Conservation (phyloP, 495 filamentous ascomycete genomes). For the Pseudoneurospora amorphoporcata region DNA sequence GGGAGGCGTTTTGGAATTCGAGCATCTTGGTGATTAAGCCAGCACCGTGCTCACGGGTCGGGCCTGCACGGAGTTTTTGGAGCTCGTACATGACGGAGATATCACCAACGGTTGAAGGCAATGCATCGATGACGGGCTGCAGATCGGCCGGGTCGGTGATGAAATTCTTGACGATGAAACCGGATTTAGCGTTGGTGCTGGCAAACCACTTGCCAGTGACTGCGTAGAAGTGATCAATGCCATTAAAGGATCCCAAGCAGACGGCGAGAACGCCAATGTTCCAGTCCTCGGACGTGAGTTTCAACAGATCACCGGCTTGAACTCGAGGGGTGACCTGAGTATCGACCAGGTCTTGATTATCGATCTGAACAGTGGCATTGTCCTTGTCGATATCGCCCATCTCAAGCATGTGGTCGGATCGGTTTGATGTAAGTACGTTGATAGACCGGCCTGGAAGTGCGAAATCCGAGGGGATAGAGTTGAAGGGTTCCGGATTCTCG, state of each 20-base stretch:
- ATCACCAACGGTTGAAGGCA: conserved; percentile 33
- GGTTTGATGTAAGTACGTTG: not conserved
- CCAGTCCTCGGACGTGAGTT: conserved; percentile 34
- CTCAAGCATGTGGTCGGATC: conserved; percentile 8
- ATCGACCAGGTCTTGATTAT: conserved; percentile 4
- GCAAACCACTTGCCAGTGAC: conserved; percentile 65
- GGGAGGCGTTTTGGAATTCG: conserved; percentile 38
- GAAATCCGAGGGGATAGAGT: not conserved
- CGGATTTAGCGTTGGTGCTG: conserved; percentile 29
- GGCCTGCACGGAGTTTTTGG: conserved; percentile 29
- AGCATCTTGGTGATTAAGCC: conserved; percentile 42
- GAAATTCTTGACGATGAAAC: conserved; percentile 58
- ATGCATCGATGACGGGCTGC: conserved; percentile 46
- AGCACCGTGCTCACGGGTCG: conserved; percentile 43
- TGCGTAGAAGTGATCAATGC: conserved; percentile 62
- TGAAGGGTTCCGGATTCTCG: conserved; percentile 25
- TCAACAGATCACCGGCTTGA: conserved; percentile 64
- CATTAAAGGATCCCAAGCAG: conserved; percentile 54
- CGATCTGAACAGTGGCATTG: not conserved
- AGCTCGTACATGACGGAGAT: conserved; percentile 35
- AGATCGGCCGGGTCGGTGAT: conserved; percentile 42
- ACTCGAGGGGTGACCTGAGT: conserved; percentile 29
- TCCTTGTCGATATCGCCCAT: conserved; percentile 1
- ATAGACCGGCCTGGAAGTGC: not conserved
- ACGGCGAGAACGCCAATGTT: conserved; percentile 48